A percentile compares a stretch with the other conserved stretches of the same genome.
These are phyloP conservation scores for Deakozyma indianensis DNA, from an alignment of 805 yeast genomes.

Conservation along the genomic window DNA sequence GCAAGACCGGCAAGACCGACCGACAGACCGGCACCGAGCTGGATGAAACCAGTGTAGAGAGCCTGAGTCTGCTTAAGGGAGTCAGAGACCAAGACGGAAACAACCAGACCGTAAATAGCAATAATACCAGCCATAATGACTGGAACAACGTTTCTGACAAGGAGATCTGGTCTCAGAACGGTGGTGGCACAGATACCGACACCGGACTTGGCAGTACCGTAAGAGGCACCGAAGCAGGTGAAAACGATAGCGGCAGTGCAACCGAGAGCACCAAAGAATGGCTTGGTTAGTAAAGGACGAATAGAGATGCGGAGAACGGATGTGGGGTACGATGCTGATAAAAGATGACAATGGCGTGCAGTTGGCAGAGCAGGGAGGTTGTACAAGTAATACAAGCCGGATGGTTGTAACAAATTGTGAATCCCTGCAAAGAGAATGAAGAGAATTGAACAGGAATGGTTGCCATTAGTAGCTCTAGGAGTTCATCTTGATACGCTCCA, in stretches of 20 bases:
- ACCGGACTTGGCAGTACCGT: constrained; percentile 98
- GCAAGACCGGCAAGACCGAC: constrained; percentile 96
- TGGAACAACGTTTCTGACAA: constrained; percentile 88
- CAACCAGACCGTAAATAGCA: constrained; percentile 95
- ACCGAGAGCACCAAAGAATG: constrained; percentile 98
- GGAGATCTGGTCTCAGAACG: constrained; percentile 91
- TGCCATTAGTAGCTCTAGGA: no score
- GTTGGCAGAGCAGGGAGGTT: background rate
- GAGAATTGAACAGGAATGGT: no score
- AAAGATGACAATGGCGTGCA: background rate
- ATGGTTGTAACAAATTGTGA: background rate
- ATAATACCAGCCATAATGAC: constrained; percentile 99
- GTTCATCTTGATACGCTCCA: no score
- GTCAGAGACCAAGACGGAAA: constrained; percentile 85
- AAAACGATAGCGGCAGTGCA: constrained; percentile 98
- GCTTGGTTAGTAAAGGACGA: constrained; percentile 28
- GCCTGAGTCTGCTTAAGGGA: constrained; percentile 84
- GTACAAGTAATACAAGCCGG: background rate
- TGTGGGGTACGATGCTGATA: no score
- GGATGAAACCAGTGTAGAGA: constrained; percentile 92
- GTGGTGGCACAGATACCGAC: constrained; percentile 98
- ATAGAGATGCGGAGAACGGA: background rate
- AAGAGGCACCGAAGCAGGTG: constrained; percentile 98
- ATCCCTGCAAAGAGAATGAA: no score
- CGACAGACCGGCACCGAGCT: constrained; percentile 93